These are phyloP conservation scores for Nemania sp. DNA, from an alignment of 2,329 filamentous ascomycete species.

Conservation along the genomic window DNA sequence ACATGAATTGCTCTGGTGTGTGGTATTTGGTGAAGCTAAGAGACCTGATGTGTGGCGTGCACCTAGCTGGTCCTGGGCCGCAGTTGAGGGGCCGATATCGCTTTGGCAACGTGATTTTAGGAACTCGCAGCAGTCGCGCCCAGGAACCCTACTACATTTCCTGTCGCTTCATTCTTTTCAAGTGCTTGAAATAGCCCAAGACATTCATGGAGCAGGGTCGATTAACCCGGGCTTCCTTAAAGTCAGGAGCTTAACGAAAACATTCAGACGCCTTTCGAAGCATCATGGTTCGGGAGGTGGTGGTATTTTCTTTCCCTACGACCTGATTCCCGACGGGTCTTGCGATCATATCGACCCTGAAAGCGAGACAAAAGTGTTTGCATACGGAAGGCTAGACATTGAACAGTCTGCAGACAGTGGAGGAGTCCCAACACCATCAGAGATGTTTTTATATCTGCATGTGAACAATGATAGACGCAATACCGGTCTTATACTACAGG, in stretches of 20 bases:
- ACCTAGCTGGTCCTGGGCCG: conserved; percentile 29
- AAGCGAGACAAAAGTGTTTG: neutral
- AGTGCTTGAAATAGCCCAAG: conserved; percentile 16
- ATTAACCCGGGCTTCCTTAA: conserved; percentile 15
- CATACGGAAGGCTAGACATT: conserved; percentile 14
- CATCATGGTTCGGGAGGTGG: neutral
- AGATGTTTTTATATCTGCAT: conserved; percentile 15
- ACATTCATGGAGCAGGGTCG: conserved; percentile 1
- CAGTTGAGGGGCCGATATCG: conserved; percentile 22
- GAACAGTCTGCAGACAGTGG: neutral
- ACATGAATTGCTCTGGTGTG: conserved; percentile 21
- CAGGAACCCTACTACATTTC: conserved; percentile 4
- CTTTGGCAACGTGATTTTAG: conserved; percentile 20
- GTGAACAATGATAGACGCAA: conserved; percentile 18
- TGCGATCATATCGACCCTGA: neutral
- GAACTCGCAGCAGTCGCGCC: neutral
- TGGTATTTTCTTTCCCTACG: conserved; percentile 15
- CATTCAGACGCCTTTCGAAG: conserved; percentile 3
- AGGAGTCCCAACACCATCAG: neutral
- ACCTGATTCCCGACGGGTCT: neutral
- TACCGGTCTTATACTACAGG: conserved; percentile 18
- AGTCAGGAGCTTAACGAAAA: conserved; percentile 14
- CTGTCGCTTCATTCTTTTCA: conserved; percentile 14
- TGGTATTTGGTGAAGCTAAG: neutral
- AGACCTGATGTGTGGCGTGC: conserved; percentile 20